Conservation (phyloP, 2,329 filamentous ascomycete species). For the Rosellinia necatrix region DNA sequence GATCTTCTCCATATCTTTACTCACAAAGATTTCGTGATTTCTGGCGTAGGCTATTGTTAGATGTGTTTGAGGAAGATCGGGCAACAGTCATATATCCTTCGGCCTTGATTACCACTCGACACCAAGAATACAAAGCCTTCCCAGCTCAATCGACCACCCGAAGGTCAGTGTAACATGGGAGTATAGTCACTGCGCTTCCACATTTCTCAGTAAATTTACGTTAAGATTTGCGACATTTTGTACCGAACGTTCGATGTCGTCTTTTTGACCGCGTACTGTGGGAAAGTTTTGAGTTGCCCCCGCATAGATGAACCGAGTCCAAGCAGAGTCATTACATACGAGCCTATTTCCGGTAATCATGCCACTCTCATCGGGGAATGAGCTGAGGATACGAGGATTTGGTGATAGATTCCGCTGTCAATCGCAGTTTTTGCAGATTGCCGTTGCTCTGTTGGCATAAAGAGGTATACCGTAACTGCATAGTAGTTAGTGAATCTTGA, state of each 20-base stretch:
- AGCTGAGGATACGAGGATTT: conserved; percentile 49
- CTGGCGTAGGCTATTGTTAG: too few species aligned
- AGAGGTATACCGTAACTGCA: conserved; percentile 57
- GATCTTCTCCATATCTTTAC: background rate
- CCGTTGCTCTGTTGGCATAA: conserved; percentile 53
- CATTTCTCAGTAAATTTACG: conserved; percentile 47
- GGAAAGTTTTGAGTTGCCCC: background rate
- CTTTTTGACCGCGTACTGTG: conserved; percentile 41
- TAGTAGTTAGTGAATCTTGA: conserved; percentile 7
- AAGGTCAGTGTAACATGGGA: conserved; percentile 59
- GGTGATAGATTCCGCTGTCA: conserved; percentile 38
- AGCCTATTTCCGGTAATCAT: conserved; percentile 55
- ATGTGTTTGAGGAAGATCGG: background rate
- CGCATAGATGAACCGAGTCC: conserved; percentile 47
- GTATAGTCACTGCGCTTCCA: conserved; percentile 58
- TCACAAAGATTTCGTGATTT: background rate
- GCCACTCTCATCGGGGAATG: conserved; percentile 59
- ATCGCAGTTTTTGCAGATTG: conserved; percentile 47
- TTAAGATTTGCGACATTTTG: conserved; percentile 46
- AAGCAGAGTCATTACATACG: conserved; percentile 57
- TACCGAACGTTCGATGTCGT: conserved; percentile 46
- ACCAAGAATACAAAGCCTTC: conserved; percentile 48
- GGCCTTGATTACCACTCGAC: conserved; percentile 44
- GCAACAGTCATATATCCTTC: background rate
- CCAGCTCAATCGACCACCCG: conserved; percentile 52